A percentile compares a stretch with the other conserved stretches of the same genome.
phyloP scores from a whole-genome alignment of 2,329 filamentous ascomycete genomes.

The Sclerotinia trifoliorum region DNA sequence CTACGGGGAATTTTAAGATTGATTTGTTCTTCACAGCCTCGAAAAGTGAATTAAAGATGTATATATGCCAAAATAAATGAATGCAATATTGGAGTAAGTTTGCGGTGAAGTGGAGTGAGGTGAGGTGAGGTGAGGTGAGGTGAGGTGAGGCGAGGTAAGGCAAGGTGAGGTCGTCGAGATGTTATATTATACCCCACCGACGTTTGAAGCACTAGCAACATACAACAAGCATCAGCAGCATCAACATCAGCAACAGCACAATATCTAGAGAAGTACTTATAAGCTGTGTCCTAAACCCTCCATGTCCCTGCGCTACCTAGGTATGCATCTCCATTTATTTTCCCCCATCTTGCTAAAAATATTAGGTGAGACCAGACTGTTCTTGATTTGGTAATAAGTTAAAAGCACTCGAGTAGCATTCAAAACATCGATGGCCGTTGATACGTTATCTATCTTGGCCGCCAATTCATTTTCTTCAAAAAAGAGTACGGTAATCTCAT shows the following conservation, averaged over 20 bases:
- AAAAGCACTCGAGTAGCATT: not conserved
- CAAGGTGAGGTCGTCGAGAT: not conserved
- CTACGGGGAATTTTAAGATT: not conserved
- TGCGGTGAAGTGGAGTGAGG: not conserved
- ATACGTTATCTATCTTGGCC: conserved; percentile 5
- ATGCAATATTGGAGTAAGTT: not conserved
- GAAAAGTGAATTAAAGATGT: not conserved
- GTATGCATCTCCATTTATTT: not conserved
- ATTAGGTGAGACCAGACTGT: not conserved
- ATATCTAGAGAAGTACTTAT: not conserved
- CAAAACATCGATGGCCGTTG: not conserved
- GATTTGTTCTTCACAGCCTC: not conserved
- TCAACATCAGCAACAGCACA: not conserved
- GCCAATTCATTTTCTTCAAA: not conserved
- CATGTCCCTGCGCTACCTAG: not conserved
- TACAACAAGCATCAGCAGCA: not conserved
- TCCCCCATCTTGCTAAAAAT: not conserved
- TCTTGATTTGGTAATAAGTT: not conserved
- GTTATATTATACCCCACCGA: not conserved
- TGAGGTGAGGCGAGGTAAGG: not conserved
- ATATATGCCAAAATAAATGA: not conserved
- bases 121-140: not conserved
- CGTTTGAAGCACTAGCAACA: conserved; percentile 2
- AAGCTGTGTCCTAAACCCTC: not conserved
- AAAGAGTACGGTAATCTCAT: not conserved